Evolutionary conservation across 148 eudicot genomes (phyloP).

Genomic region (Nyssa sinensis): DNA sequence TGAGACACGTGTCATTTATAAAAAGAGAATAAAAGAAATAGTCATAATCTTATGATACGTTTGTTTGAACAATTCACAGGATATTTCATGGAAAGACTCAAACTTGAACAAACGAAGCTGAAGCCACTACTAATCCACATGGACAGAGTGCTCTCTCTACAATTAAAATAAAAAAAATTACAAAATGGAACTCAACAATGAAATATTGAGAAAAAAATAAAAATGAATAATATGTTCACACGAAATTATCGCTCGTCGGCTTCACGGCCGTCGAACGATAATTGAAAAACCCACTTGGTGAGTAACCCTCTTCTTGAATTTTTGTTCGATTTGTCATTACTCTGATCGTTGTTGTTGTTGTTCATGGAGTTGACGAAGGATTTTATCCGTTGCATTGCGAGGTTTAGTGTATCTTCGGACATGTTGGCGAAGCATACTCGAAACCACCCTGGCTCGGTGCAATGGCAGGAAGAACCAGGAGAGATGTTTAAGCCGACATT

Average conservation of each 20-base stretch:
- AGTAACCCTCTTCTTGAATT: slow-evolving; percentile 49
- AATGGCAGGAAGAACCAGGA: slow-evolving; percentile 82
- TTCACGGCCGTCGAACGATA: slow-evolving; percentile 57
- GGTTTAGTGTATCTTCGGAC: slow-evolving; percentile 44
- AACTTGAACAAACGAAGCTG: slow-evolving; percentile 12
- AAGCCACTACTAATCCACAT: slow-evolving; percentile 78
- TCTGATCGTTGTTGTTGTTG: slow-evolving; percentile 15
- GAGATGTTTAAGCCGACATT: slow-evolving; percentile 63
- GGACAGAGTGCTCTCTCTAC: slow-evolving; percentile 67
- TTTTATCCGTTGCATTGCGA: slow-evolving; percentile 58
- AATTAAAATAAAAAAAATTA: slow-evolving; percentile 8
- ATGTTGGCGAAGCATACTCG: slow-evolving; percentile 74
- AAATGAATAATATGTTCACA: slow-evolving; percentile 7
- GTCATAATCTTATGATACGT: background rate
- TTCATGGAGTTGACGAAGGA: slow-evolving; percentile 31
- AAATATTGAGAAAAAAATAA: slow-evolving; percentile 30
- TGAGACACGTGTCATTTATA: background rate
- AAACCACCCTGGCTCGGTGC: slow-evolving; percentile 82
- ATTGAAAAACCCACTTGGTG: slow-evolving; percentile 75
- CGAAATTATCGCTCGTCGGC: slow-evolving; percentile 40
- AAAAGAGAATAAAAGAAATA: background rate
- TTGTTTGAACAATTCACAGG: slow-evolving; percentile 21
- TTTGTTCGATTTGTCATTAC: slow-evolving; percentile 25
- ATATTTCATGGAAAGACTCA: slow-evolving; percentile 18
- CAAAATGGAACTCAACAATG: slow-evolving; percentile 25